Percentiles rank a stretch among this genome's conserved stretches.
phyloP scores from a whole-genome alignment of 768 basidiomycete genomes.

The Scleroderma bovista region DNA sequence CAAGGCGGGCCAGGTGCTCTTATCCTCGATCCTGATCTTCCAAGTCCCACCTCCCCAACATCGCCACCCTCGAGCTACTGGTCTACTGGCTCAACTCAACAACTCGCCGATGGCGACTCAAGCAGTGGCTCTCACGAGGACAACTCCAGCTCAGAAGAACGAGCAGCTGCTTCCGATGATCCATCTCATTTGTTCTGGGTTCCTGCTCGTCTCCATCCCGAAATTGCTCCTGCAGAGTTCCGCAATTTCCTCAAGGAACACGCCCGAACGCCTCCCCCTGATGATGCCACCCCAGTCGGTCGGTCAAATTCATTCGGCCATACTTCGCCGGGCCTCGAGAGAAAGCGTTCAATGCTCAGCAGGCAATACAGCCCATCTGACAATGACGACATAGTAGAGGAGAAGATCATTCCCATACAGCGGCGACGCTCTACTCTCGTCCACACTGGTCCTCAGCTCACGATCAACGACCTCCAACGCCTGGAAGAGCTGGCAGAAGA shows the following conservation, averaged over 20 bases:
- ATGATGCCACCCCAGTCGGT: slow-evolving; percentile 33
- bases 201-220: slow-evolving; percentile 92
- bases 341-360: slow-evolving; percentile 91
- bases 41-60: slow-evolving; percentile 58
- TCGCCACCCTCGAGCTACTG: slow-evolving; percentile 54
- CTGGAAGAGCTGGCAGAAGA: slow-evolving; percentile 92
- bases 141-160: slow-evolving; percentile 32
- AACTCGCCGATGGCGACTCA: slow-evolving; percentile 40
- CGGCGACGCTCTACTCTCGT: slow-evolving; percentile 62
- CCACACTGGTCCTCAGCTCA: slow-evolving; percentile 77
- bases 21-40: slow-evolving; percentile 88
- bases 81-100: slow-evolving; percentile 32
- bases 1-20: slow-evolving; percentile 73
- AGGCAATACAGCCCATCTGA: slow-evolving; percentile 84
- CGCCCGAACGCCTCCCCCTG: slow-evolving; percentile 54
- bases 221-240: slow-evolving; percentile 96
- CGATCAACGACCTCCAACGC: slow-evolving; percentile 90
- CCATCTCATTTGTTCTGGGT: slow-evolving; percentile 97
- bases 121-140: slow-evolving; percentile 38
- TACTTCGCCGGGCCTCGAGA: slow-evolving; percentile 49
- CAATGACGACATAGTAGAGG: slow-evolving; percentile 69
- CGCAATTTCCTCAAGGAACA: slow-evolving; percentile 93
- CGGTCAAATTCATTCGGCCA: slow-evolving; percentile 42
- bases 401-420: slow-evolving; percentile 64
- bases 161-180: slow-evolving; percentile 49